phyloP scores from a whole-genome alignment of 2,329 filamentous ascomycete species.

The Fusarium nurragi region DNA sequence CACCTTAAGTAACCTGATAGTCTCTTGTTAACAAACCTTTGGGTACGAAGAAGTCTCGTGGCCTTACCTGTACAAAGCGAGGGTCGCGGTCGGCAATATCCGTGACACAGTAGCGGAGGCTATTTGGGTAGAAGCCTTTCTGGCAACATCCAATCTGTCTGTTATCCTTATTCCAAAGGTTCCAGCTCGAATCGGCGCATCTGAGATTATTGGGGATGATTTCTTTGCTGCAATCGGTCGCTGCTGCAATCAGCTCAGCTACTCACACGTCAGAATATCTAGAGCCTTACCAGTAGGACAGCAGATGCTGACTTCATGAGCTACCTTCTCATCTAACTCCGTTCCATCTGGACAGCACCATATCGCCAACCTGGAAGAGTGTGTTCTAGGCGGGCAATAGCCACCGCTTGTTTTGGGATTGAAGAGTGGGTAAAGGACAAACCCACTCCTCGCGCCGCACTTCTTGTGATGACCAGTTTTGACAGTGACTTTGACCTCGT shows the following conservation, averaged over 20 bases:
- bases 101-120: too few species aligned
- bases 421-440: slow-evolving; percentile 10
- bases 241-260: slow-evolving; percentile 2
- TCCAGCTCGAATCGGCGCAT: slow-evolving; percentile 17
- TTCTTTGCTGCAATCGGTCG: slow-evolving; percentile 1
- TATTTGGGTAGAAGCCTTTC: slow-evolving; percentile 14
- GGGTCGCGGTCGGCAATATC: too few species aligned
- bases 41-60: too few species aligned
- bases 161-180: slow-evolving; percentile 17
- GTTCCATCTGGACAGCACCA: slow-evolving; percentile 31
- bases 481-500: slow-evolving; percentile 6
- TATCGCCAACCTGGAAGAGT: not conserved
- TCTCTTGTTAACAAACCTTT: too few species aligned
- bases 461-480: not conserved
- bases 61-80: too few species aligned
- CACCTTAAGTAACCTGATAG: too few species aligned
- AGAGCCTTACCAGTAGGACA: slow-evolving; percentile 17
- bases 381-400: slow-evolving; percentile 6
- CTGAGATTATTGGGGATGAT: slow-evolving; percentile 14
- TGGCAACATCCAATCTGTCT: slow-evolving; percentile 23
- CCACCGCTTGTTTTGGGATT: slow-evolving; percentile 5
- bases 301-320: slow-evolving; percentile 13
- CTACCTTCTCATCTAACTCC: slow-evolving; percentile 6
- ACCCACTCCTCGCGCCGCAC: slow-evolving; percentile 16
- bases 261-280: not conserved